Base-by-base conservation (phyloP, 1,139 yeast species). In the Lodderomyces beijingensis region DNA sequence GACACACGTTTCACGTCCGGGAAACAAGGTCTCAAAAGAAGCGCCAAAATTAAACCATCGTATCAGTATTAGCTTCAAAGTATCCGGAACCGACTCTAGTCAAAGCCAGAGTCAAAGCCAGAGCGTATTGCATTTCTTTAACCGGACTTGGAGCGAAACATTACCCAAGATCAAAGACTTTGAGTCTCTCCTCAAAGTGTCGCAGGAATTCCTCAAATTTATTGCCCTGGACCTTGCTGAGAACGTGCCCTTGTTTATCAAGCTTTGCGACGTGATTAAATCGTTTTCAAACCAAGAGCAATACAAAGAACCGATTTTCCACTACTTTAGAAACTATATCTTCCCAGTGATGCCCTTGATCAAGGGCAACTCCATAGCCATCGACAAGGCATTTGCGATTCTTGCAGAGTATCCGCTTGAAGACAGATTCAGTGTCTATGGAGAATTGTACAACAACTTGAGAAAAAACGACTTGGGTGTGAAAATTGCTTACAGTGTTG, bases 401-500 rank as follows among this genome's bases (percentile, higher is more conserved):
- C 53, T 91, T 40, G 55, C 67, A 10, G 47, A 53, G 26, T 87
- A 72, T 47, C 64, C 86, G 1, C 53, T 75, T 24, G 83, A 81
- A 38, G 73, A 71, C 36, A 69, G 98, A 31, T 91, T 77, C 54
- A 77, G 83, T 36, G 59, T 91, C 16, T 93, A 91, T 53, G 94
- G 95, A 28, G 97, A 89, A 45, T 70, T 88, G 58, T 62, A 69
- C 39, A 65, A 61, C 31, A 71, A 74, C n/a, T 62, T 71, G 7
- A 74, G 76, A 17, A 81, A 80, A 46, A 74, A 70, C 40, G 68
- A 74, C 33, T 69, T 78, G 0, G 66, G 66, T 14, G 65, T 87
- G 4, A 81, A 80, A 44, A 62, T 79, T 28, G 80, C 85, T 7
- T 76, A 77, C 33, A 74, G 77, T 16, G 73, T 65, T 38, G 85